Evolutionary conservation across 805 yeast genomes (phyloP).

Genomic region (Zygosaccharomyces bailii): DNA sequence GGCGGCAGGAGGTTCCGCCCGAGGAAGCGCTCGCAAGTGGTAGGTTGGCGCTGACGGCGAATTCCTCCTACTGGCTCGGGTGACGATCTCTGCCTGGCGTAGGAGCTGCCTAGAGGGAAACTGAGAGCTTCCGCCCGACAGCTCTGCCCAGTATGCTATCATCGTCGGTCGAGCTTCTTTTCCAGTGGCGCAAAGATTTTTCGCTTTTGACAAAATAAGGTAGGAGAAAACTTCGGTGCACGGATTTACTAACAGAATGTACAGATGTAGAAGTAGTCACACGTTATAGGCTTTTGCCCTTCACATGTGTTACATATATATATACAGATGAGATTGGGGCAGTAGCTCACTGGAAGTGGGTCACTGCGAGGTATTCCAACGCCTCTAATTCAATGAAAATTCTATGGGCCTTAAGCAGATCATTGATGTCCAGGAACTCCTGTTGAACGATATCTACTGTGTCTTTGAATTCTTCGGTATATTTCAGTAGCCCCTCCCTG

Average conservation of each 20-base stretch:
- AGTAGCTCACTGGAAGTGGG: conserved; percentile 16
- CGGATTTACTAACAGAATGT: conserved; percentile 2
- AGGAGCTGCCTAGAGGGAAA: too few relatives aligned
- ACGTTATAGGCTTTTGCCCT: not conserved
- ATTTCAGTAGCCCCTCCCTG: conserved; percentile 56
- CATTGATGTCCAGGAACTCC: conserved; percentile 80
- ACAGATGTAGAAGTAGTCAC: conserved; percentile 11
- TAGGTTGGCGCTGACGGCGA: too few relatives aligned
- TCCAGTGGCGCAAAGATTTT: not conserved
- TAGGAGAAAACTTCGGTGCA: too few relatives aligned
- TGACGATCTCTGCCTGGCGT: not conserved
- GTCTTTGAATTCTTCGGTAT: conserved; percentile 50
- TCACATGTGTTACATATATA: conserved; percentile 6
- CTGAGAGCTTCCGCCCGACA: too few relatives aligned
- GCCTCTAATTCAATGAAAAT: conserved; percentile 71
- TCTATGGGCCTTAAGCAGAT: conserved; percentile 73
- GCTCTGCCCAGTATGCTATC: not conserved
- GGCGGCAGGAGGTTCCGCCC: not conserved
- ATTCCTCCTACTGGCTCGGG: too few relatives aligned
- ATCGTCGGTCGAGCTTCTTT: not conserved
- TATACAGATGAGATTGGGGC: conserved; percentile 1
- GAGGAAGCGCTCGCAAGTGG: too few relatives aligned
- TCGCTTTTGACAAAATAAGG: not conserved
- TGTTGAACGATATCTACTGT: conserved; percentile 64
- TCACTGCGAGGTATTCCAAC: conserved; percentile 53